Conservation (phyloP, 2,329 filamentous ascomycete genomes). For the Pseudogymnoascus sp. region DNA sequence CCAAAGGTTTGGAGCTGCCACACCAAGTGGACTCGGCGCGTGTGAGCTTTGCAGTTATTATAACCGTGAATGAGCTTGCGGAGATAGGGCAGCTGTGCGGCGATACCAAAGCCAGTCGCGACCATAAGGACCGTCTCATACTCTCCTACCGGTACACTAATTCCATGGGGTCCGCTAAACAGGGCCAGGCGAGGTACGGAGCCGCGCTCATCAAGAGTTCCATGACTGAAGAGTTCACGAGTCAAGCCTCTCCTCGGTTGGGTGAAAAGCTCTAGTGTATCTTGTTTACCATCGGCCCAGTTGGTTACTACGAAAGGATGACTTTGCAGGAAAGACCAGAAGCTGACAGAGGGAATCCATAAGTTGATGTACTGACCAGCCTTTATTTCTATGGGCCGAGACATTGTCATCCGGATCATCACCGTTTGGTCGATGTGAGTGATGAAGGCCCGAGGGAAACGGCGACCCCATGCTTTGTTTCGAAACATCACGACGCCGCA, state of each 20-base stretch:
- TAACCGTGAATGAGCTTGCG: background rate
- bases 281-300: background rate
- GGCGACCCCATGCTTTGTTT: constrained; percentile 4
- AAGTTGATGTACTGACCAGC: constrained; percentile 15
- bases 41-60: background rate
- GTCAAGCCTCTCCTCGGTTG: constrained; percentile 2
- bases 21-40: no score
- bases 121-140: background rate
- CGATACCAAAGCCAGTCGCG: background rate
- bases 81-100: background rate
- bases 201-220: background rate
- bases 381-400: background rate
- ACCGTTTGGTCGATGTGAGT: constrained; percentile 6
- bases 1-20: no score
- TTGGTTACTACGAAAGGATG: constrained; percentile 1
- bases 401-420: background rate
- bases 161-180: background rate
- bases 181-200: background rate
- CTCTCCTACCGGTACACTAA: background rate
- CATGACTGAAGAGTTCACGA: background rate
- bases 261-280: constrained; percentile 1
- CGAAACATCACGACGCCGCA: constrained; percentile 8
- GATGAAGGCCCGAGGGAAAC: constrained; percentile 13
- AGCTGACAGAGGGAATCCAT: constrained; percentile 17
- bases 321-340: constrained; percentile 13